A percentile compares a stretch with the other conserved stretches of the same genome.
These are phyloP conservation scores for Globisporangium barbulae DNA, from an alignment of 352 stramenopile genomes.

Conservation along the genomic window DNA sequence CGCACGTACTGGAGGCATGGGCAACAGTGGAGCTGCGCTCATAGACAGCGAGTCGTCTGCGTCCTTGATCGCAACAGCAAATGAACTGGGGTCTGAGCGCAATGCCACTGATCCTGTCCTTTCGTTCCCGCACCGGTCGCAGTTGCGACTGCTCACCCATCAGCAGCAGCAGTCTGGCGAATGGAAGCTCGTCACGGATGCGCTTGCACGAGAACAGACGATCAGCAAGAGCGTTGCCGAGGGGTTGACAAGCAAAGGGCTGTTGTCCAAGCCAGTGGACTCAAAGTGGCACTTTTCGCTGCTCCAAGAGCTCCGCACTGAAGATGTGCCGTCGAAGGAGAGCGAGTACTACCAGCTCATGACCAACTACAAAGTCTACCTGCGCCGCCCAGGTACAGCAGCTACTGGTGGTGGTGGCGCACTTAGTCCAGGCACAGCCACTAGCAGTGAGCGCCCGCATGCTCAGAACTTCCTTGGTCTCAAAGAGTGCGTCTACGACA, in stretches of 20 bases:
- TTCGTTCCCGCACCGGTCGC: background rate
- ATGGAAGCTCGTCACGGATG: background rate
- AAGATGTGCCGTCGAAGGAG: slow-evolving; percentile 49
- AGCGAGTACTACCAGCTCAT: slow-evolving; percentile 52
- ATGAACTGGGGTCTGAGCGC: background rate
- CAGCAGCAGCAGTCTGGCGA: slow-evolving; percentile 1
- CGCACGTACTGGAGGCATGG: background rate
- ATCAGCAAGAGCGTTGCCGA: background rate
- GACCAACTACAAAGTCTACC: slow-evolving; percentile 49
- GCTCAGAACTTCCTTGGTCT: background rate
- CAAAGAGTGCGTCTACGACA: slow-evolving; percentile 9
- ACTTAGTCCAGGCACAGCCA: background rate
- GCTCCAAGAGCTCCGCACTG: slow-evolving; percentile 21
- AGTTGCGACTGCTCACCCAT: slow-evolving; percentile 1
- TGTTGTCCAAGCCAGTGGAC: background rate
- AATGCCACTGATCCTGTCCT: background rate
- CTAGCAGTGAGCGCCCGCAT: background rate
- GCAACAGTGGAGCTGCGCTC: background rate
- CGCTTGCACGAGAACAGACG: background rate
- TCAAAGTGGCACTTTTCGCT: slow-evolving; percentile 44
- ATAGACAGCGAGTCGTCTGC: background rate
- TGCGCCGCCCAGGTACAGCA: slow-evolving; percentile 16
- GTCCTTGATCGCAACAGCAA: background rate
- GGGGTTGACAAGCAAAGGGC: background rate
- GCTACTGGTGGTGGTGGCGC: background rate